phyloP scores from a whole-genome alignment of 768 basidiomycete species.

The Clavulina sp. region DNA sequence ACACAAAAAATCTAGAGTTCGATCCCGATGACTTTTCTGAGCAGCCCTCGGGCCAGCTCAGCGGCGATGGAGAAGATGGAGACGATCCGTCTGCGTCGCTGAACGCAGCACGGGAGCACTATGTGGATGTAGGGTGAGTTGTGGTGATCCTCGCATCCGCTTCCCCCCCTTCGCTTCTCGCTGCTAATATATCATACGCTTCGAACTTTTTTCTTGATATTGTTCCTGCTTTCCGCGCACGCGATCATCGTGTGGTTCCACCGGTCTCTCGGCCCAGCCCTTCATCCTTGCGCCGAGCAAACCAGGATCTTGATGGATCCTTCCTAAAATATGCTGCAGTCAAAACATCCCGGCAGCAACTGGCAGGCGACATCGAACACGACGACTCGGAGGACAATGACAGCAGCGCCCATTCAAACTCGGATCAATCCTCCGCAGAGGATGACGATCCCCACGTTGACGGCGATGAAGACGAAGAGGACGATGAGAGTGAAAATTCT shows the following conservation, averaged over 20 bases:
- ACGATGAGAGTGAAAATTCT: constrained; percentile 5
- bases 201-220: constrained; percentile 14
- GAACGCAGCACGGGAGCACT: constrained; percentile 47
- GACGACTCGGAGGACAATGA: constrained; percentile 18
- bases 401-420: constrained; percentile 14
- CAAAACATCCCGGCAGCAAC: constrained; percentile 39
- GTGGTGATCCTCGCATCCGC: too few species aligned
- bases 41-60: too few species aligned
- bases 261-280: constrained; percentile 34
- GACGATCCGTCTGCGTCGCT: constrained; percentile 22
- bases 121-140: constrained; percentile 70
- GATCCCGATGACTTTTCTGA: constrained; percentile 55
- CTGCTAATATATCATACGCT: constrained; percentile 14
- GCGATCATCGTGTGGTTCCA: too few species aligned
- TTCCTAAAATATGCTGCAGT: constrained; percentile 70
- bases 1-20: constrained; percentile 33
- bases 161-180: constrained; percentile 15
- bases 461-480: constrained; percentile 14
- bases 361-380: constrained; percentile 32
- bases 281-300: constrained; percentile 46
- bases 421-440: constrained; percentile 5
- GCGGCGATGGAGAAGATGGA: constrained; percentile 18
- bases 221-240: constrained; percentile 12
- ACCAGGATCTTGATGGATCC: constrained; percentile 43
- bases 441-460: constrained; percentile 13